These are phyloP conservation scores for Eucalyptus regnans DNA, from an alignment of 345 rosid genomes.

Conservation along the genomic window DNA sequence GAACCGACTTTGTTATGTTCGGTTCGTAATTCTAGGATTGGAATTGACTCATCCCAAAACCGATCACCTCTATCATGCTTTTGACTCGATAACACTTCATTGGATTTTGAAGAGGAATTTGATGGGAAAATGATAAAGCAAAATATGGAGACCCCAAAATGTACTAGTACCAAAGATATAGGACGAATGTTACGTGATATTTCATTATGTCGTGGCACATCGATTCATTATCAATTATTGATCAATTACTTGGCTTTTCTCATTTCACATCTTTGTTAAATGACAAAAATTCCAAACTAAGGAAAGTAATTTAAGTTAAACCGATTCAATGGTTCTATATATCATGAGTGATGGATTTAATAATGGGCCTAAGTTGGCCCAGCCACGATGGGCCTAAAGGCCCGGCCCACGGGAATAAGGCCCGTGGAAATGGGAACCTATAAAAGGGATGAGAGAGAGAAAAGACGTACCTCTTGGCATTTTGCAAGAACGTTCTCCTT, in stretches of 20 bases:
- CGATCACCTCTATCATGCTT: fast-evolving
- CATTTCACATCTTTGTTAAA: not conserved
- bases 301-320: no score
- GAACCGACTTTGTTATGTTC: no score
- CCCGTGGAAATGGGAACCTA: no score
- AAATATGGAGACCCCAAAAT: not conserved
- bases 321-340: not conserved
- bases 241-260: not conserved
- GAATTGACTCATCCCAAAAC: not conserved
- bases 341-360: not conserved
- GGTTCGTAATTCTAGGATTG: no score
- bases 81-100: not conserved
- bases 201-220: not conserved
- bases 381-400: no score
- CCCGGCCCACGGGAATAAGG: no score
- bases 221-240: not conserved
- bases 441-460: no score
- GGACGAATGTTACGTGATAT: no score
- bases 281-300: not conserved
- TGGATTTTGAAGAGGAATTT: not conserved
- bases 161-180: not conserved
- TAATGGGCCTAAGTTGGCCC: no score
- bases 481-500: no score
- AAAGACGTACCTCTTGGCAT: no score
- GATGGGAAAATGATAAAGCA: not conserved